Percentiles rank a stretch among this genome's conserved stretches.
phyloP scores from a whole-genome alignment of 495 filamentous ascomycete species.

The Penicillium egyptiacum region DNA sequence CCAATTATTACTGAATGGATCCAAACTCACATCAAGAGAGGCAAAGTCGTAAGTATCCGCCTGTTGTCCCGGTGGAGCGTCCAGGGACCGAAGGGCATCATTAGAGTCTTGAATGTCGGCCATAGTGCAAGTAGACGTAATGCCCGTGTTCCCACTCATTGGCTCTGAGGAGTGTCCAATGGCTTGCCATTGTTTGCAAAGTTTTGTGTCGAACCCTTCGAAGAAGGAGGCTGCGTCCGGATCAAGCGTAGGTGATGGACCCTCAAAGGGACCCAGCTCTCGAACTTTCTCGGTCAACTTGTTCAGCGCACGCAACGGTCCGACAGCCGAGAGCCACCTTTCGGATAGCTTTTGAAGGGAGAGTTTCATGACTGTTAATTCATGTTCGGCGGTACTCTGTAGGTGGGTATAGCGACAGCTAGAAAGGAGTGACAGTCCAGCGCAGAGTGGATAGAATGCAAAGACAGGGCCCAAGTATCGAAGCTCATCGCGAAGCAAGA shows the following conservation, averaged over 20 bases:
- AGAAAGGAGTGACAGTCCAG: slow-evolving; percentile 28
- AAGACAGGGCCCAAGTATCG: slow-evolving; percentile 32
- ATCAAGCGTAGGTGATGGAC: slow-evolving; percentile 20
- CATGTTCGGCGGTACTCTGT: slow-evolving; percentile 30
- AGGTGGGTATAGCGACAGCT: slow-evolving; percentile 29
- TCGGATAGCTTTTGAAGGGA: slow-evolving; percentile 33
- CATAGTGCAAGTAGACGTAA: slow-evolving; percentile 21
- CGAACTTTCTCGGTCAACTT: slow-evolving; percentile 33
- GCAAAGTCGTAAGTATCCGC: slow-evolving; percentile 18
- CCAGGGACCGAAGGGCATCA: slow-evolving; percentile 13
- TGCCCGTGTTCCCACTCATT: neutral
- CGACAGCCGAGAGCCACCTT: slow-evolving; percentile 32
- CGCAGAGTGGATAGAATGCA: slow-evolving; percentile 31
- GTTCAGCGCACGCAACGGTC: slow-evolving; percentile 29
- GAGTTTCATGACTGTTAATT: slow-evolving; percentile 33
- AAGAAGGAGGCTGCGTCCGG: slow-evolving; percentile 29
- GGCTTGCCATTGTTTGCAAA: slow-evolving; percentile 31
- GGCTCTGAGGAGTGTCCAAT: slow-evolving; percentile 25
- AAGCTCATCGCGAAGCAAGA: slow-evolving; percentile 31
- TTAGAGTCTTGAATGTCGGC: slow-evolving; percentile 24
- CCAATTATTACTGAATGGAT: slow-evolving; percentile 28
- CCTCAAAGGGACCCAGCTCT: slow-evolving; percentile 24
- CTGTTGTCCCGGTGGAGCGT: slow-evolving; percentile 13
- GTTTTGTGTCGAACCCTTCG: slow-evolving; percentile 27
- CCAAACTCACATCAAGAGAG: slow-evolving; percentile 20